Base-by-base conservation (phyloP, 768 basidiomycete species). In the Clavulina sp. region DNA sequence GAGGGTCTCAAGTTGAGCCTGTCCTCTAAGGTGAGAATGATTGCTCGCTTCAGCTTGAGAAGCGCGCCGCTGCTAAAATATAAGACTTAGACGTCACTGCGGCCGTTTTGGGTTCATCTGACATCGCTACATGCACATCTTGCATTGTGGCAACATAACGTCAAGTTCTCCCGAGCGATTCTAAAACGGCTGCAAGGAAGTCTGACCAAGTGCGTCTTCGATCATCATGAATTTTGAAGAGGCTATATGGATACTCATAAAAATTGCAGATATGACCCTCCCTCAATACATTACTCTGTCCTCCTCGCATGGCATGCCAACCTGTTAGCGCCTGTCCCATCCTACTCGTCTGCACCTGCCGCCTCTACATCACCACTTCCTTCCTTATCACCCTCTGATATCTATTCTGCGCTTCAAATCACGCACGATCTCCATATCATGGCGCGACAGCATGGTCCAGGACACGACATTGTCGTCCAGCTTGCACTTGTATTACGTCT, bases 81-180 rank as follows among this genome's bases (percentile, higher is more conserved):
- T 41, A 48, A 56, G 0, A 49, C 81, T 78, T 78, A 81, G 58
- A 79, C 83, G 2, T 72, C 80, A 6, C 68, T 87, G 6, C 70
- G 76, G 49, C 63, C 69, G 4, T 78, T 80, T 60, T 73, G 70
- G 40, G 73, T 74, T 3, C 73, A 75, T 52, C 64, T 87, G 23
- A 71, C 73, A 1, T 65, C 76, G 34, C 72, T 84, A 31, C 78
- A 80, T 18, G 75, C 79, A 3, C 76, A 73, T 33, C 69, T 85
- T 47, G 67, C 76, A 29, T 59, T 65, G 71, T 61, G 66, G 67
- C 69, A 74, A 58, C 64, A 61, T 19, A 79, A 79, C 58, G 57
- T 68, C 4, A 82, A 78, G 61, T 74, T 74, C 55, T 75, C 78
- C 0, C 76, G 77, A 34, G 74, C 71, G 9, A 66, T 75, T 16